Conservation (phyloP, 2,329 filamentous ascomycete genomes). For the Exophiala aquamarina region DNA sequence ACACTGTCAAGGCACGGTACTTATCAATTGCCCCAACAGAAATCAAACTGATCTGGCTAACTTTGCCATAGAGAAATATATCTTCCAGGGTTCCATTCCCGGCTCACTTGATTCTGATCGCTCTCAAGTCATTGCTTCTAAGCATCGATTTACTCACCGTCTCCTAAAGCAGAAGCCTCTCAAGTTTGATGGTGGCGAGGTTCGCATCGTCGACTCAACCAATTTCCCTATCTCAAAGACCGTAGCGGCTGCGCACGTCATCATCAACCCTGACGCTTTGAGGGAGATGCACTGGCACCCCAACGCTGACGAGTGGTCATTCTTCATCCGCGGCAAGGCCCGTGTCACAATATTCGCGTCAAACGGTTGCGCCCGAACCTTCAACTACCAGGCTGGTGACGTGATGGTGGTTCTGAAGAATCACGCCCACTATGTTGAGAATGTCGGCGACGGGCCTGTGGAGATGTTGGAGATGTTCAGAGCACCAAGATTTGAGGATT, state of each 20-base stretch:
- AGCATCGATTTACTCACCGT: conserved; percentile 67
- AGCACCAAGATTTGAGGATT: conserved; percentile 69
- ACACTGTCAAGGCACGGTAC: conserved; percentile 42
- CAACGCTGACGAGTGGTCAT: conserved; percentile 77
- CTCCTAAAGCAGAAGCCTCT: conserved; percentile 70
- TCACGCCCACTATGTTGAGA: conserved; percentile 80
- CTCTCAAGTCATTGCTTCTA: conserved; percentile 64
- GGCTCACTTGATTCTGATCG: conserved; percentile 59
- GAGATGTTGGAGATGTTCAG: conserved; percentile 76
- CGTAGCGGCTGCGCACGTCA: conserved; percentile 69
- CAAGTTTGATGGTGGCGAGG: conserved; percentile 66
- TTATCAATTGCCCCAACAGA: no score
- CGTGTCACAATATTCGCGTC: conserved; percentile 73
- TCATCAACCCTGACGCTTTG: conserved; percentile 69
- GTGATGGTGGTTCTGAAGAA: conserved; percentile 75
- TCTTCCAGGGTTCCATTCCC: conserved; percentile 69
- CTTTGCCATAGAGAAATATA: conserved; percentile 62
- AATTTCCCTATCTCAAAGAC: conserved; percentile 74
- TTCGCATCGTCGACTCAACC: conserved; percentile 71
- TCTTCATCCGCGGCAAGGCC: conserved; percentile 71
- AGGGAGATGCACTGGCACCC: conserved; percentile 85
- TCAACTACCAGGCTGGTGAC: conserved; percentile 73
- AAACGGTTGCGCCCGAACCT: conserved; percentile 68
- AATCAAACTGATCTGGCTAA: no score
- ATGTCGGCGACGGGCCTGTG: conserved; percentile 73